Base-by-base conservation (phyloP, 768 basidiomycete species). In the Pisolithus albus region DNA sequence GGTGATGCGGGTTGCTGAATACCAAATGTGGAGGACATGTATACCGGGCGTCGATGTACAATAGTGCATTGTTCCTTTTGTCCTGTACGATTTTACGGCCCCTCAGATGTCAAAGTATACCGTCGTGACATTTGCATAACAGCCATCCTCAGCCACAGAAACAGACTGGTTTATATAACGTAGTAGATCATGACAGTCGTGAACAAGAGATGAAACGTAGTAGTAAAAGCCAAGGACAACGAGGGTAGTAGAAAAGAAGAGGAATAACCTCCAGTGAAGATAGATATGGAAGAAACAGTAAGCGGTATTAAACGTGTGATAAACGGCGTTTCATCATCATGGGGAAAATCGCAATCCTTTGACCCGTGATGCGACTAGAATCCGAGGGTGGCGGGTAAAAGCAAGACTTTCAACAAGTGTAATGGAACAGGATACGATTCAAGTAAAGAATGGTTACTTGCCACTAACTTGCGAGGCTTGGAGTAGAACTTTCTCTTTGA, bases 401-500 rank as follows among this genome's bases (percentile, higher is more conserved):
- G 26, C 23, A 43, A 49, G 40, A 49, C 32, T 24, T 41, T 18
- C 32, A 30, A 26, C 11, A 40, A 38, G 18, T n/a, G 32, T 18
- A 13, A 37, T 18, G 41, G 16, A 37, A 26, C 10, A 36, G 43
- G 23, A n/a, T 11, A 34, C 18, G 21, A 39, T 19, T n/a, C 21
- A 32, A 28, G 44, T 11, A 34, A 47, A 41, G 4, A 4, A 34
- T 16, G 2, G 34, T 47, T 49, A 56, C 59, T 51, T 70, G 54
- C 60, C 64, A 50, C 64, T 48, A 37, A 59, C 53, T 46, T 66
- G 61, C 23, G 64, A 52, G 7, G 57, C 55, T 30, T 67, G 66
- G 30, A 69, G 61, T 42, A 74, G 53, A 10, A 71, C 82, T 70
- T 92, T 92, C 65, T 90, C 88, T 70, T 87, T 92, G 53, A 93